Evolutionary conservation across 257 asterid species (phyloP).

Genomic region (Ehretia macrophylla): DNA sequence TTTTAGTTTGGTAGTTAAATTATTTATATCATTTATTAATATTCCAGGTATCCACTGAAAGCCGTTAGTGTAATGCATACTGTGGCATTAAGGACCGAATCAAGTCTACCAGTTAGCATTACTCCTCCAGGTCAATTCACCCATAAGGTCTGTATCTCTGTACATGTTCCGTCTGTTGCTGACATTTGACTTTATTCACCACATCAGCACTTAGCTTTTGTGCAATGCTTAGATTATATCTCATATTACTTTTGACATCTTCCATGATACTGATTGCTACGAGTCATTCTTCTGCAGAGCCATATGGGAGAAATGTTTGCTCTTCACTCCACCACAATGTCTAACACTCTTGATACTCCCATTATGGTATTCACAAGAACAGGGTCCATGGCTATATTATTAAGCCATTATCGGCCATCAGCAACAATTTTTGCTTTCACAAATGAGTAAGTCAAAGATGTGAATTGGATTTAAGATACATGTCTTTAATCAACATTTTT

Average conservation of each 20-base stretch:
- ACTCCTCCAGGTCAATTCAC: slow-evolving; percentile 38
- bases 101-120: slow-evolving; percentile 37
- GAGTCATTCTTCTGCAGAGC: slow-evolving; percentile 41
- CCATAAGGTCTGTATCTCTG: slow-evolving; percentile 46
- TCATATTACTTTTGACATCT: not conserved
- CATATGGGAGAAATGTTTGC: slow-evolving; percentile 97
- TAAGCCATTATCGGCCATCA: slow-evolving; percentile 89
- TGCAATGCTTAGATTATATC: slow-evolving; percentile 1
- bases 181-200: not conserved
- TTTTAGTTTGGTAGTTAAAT: too few relatives aligned
- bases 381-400: slow-evolving; percentile 80
- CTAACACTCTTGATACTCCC: slow-evolving; percentile 80
- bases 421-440: slow-evolving; percentile 87
- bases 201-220: not conserved
- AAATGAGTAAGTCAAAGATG: slow-evolving; percentile 49
- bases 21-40: too few relatives aligned
- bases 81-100: slow-evolving; percentile 88
- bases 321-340: slow-evolving; percentile 79
- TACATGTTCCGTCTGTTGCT: not conserved
- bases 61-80: slow-evolving; percentile 96
- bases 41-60: slow-evolving; percentile 72
- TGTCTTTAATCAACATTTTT: not conserved
- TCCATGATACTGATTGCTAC: not conserved
- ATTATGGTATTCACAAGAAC: slow-evolving; percentile 96
- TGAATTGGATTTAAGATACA: not conserved